Conservation (phyloP, 495 filamentous ascomycete species). For the Penicillium cinerascens region DNA sequence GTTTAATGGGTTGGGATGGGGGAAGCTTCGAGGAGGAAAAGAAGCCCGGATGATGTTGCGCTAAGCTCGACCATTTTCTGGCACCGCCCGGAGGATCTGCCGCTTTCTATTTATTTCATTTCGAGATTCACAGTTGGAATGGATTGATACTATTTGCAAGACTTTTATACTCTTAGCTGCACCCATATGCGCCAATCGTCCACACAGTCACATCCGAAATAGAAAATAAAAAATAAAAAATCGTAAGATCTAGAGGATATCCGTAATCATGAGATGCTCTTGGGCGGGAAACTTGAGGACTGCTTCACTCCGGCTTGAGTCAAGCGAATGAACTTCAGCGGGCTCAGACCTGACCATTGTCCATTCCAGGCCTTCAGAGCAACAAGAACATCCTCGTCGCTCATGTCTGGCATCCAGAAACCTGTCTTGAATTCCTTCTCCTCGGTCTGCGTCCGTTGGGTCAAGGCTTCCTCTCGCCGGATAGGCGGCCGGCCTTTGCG, state of each 20-base stretch:
- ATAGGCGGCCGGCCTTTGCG: conserved; percentile 78
- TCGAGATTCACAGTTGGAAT: neutral
- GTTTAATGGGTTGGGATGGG: conserved; percentile 11
- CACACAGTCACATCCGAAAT: conserved; percentile 10
- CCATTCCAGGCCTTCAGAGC: conserved; percentile 58
- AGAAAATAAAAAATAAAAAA: conserved; percentile 10
- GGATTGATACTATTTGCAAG: neutral
- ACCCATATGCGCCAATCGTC: conserved; percentile 28
- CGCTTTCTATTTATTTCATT: neutral
- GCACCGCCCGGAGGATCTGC: conserved; percentile 19
- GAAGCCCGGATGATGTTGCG: conserved; percentile 39
- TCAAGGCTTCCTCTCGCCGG: conserved; percentile 70
- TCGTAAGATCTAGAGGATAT: conserved; percentile 1
- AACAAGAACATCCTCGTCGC: conserved; percentile 49
- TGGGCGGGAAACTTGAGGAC: conserved; percentile 65
- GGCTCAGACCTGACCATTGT: conserved; percentile 56
- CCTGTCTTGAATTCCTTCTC: conserved; percentile 79
- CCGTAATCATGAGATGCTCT: conserved; percentile 49
- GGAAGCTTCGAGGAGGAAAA: conserved; percentile 20
- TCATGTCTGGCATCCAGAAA: conserved; percentile 69
- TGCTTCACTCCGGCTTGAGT: conserved; percentile 53
- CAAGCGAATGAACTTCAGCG: conserved; percentile 61
- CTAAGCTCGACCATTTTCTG: conserved; percentile 29
- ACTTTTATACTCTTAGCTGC: conserved; percentile 1
- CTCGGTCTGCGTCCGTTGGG: conserved; percentile 64